Conservation (phyloP, 208 protist genomes). For the Naegleria gruberi region DNA sequence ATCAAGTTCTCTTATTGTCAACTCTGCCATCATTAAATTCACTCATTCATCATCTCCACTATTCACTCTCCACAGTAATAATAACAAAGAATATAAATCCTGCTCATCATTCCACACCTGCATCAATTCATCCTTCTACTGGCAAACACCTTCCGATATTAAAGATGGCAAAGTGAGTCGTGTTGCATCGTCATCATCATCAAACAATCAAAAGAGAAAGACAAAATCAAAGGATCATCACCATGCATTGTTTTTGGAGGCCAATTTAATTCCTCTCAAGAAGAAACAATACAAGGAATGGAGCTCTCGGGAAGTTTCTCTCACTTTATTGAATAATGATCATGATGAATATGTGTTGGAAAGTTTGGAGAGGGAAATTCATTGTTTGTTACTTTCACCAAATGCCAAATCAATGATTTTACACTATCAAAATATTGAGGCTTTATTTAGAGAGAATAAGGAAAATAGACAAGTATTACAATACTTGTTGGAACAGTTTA, state of each 20-base stretch:
- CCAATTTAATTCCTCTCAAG: background rate
- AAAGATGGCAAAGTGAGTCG: background rate
- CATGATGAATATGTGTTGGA: background rate
- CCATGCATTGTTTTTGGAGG: background rate
- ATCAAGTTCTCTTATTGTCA: too few relatives aligned
- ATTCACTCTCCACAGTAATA: too few relatives aligned
- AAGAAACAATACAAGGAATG: background rate
- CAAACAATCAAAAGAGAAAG: background rate
- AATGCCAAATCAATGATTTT: background rate
- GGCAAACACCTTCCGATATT: background rate
- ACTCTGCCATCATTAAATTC: too few relatives aligned
- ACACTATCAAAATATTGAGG: background rate
- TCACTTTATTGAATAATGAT: too few relatives aligned
- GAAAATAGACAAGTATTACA: too few relatives aligned
- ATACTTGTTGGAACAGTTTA: too few relatives aligned
- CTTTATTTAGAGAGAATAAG: background rate
- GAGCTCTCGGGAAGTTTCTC: background rate
- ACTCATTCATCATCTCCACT: too few relatives aligned
- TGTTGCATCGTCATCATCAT: too few relatives aligned
- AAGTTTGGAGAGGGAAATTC: background rate
- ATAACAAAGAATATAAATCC: too few relatives aligned
- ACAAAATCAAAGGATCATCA: background rate
- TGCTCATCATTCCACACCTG: background rate
- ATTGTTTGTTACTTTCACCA: background rate
- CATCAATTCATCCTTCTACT: background rate